Base-by-base conservation (phyloP, 1,284 basidiomycete genomes). In the Rhizoctonia solani region DNA sequence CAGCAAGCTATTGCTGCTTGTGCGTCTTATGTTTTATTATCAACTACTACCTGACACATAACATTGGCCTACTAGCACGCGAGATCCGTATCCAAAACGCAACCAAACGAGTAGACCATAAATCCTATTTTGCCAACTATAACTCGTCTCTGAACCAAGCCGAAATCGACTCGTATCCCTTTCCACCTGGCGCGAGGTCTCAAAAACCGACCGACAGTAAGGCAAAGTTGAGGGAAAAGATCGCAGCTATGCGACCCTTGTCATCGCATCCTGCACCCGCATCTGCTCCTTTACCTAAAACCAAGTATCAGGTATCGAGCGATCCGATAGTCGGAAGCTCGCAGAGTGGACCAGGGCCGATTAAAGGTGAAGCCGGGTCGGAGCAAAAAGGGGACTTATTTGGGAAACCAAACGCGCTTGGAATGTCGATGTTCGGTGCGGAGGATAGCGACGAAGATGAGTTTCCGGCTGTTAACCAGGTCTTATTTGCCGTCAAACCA, bases 111-210 rank as follows among this genome's bases (percentile, higher is more conserved):
- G 34, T 59, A n/a, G 56, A 59, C 29, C 42, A 41, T 44, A 59
- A 59, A 37, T 27, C 56, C 4, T 37, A 32, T n/a, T 49, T 59
- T n/a, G 27, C 25, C 44, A 29, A 19, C 6, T 47, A 46, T 37
- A 42, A 4, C 27, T 9, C 56, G 14, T 54, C 52, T 9, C 30
- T 34, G 21, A 25, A 25, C 23, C 54, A 44, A 29, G 44, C 25
- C 29, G 56, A 59, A 25, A 59, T 59, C 30, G 56, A 59, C 56
- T 59, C 56, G 27, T 59, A 59, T n/a, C 56, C 56, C 16, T 59
- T 59, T 37, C 56, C 56, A 13, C 29, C 56, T 6, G 56, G 56
- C n/a, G 19, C 23, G 13, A 41, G 44, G n/a, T 14, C 56, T 11
- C 54, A 25, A 41, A 23, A 30, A 44, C n/a, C 54, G 4, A n/a